Base-by-base conservation (phyloP, 345 rosid genomes). In the Mangifera indica region DNA sequence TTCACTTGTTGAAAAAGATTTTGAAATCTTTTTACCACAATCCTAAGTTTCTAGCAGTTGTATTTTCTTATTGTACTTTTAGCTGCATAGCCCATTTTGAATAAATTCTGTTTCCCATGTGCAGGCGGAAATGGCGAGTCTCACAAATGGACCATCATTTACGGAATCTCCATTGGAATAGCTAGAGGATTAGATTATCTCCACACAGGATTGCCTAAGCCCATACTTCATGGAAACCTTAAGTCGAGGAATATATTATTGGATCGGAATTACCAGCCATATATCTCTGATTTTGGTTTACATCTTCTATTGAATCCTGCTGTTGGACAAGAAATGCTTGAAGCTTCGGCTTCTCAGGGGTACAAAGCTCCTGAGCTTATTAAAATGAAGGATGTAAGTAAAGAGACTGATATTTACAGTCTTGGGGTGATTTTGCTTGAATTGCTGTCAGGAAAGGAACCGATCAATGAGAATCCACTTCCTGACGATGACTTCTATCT, bases 281-380 rank as follows among this genome's bases (percentile, higher is more conserved):
- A 55, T 57, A 40, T 94, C 55, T 90, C 97, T 0, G 98, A 94
- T 75, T 87, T 79, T 24, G 89, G 97, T 25, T 68, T 92, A 37
- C 87, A 89, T 80, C 75, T 90, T 37, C 88, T 92, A 42, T 70
- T 94, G 76, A 90, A 89, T 71, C 83, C 79, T 7, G 62, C 88
- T 2, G 76, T 91, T 69, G 95, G 81, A 34, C 97, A 90, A 74
- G 92, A 88, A 80, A 84, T 92, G 87, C 92, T 92, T 1, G 98
- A 94, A 67, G 79, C 82, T n/a, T 86, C 83, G 7, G 89, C 92
- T 18, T 84, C 85, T 17, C 84, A 87, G 79, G 98, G 98, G 21
- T 94, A 94, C 74, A 94, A 87, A 80, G 91, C 98, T 46, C 97
- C 97, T n/a, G 97, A 94, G 85, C 87, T 94, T 25, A 85, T 89